Base-by-base conservation (phyloP, 2,329 filamentous ascomycete genomes). In the Talaromyces sp. region DNA sequence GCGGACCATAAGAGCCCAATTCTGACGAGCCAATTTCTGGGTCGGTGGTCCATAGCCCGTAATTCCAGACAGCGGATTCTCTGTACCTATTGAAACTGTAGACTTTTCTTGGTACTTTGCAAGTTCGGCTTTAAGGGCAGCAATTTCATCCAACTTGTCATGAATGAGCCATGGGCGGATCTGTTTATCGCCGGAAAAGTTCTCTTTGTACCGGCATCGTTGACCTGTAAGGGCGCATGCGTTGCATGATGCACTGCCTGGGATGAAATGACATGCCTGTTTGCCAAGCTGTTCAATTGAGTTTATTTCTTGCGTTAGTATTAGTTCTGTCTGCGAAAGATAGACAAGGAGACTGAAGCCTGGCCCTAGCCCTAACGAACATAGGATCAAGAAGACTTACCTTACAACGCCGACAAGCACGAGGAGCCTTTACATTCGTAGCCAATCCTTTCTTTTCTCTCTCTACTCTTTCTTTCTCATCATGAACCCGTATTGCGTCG, bases 1-100 rank as follows among this genome's bases (percentile, higher is more conserved):
- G 24, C 47, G 31, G 13, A 31, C 35, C 52, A 64, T 33, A 6
- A 56, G 35, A 24, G 31, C 60, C 52, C 56, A 66, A 54, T 66
- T 66, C 60, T 66, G 64, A 11, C 14, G 16, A 10, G 64, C 59
- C 24, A 19, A 6, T 35, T 24, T 41, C n/a, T 47, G 22, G 10
- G 65, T 27, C 5, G 54, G 56, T 24, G 65, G 65, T 50, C 65
- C 65, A 35, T 66, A 66, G n/a, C 65, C 65, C 11, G 65, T 66
- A 31, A 66, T 66, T 5, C 65, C 65, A 39, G 65, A 63, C 16
- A 66, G 41, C 5, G 65, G 65, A 45, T 66, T 66, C 9, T 47
- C 50, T 10, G 33, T 5, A 24, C 33, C 39, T 11, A 62, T 45
- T 5, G 59, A 62, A 2, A 27, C 13, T 22, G 8, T 2, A 33